These are phyloP conservation scores for Hanseniaspora taiwanica DNA, from an alignment of 805 yeast species.

Conservation along the genomic window DNA sequence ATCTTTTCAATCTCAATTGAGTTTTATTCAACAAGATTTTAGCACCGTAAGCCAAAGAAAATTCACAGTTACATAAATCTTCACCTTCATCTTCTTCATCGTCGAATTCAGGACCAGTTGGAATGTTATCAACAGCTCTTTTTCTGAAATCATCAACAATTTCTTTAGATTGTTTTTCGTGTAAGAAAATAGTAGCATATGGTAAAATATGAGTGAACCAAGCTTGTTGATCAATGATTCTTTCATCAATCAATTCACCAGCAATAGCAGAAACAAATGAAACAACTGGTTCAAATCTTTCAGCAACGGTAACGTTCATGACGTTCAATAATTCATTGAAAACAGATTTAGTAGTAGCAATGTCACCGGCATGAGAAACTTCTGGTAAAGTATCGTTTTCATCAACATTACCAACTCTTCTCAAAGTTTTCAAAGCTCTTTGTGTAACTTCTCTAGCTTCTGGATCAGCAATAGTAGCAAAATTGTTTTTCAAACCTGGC, in stretches of 20 bases:
- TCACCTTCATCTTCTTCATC: conserved; percentile 98
- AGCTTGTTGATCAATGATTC: conserved; percentile 80
- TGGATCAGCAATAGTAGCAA: conserved; percentile 97
- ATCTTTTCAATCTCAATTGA: conserved; percentile 96
- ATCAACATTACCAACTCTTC: conserved; percentile 97
- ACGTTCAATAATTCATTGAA: conserved; percentile 59
- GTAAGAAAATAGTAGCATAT: conserved; percentile 91
- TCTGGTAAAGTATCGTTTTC: conserved; percentile 87
- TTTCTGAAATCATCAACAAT: conserved; percentile 89
- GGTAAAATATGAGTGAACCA: conserved; percentile 87
- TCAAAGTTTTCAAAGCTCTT: conserved; percentile 93
- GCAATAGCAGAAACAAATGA: conserved; percentile 89
- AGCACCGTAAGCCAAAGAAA: conserved; percentile 99
- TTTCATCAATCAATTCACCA: conserved; percentile 98
- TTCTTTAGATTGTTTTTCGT: conserved; percentile 82
- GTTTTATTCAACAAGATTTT: conserved; percentile 99
- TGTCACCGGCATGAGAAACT: conserved; percentile 98
- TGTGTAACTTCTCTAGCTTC: conserved; percentile 98
- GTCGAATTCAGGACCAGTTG: conserved; percentile 89
- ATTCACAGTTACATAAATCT: conserved; percentile 99
- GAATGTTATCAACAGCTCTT: conserved; percentile 95
- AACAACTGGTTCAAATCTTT: conserved; percentile 68
- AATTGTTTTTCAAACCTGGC: conserved; percentile 93
- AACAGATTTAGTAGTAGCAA: conserved; percentile 71
- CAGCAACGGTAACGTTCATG: conserved; percentile 44